These are phyloP conservation scores for Moringa oleifera DNA, from an alignment of 345 rosid species.

Conservation along the genomic window DNA sequence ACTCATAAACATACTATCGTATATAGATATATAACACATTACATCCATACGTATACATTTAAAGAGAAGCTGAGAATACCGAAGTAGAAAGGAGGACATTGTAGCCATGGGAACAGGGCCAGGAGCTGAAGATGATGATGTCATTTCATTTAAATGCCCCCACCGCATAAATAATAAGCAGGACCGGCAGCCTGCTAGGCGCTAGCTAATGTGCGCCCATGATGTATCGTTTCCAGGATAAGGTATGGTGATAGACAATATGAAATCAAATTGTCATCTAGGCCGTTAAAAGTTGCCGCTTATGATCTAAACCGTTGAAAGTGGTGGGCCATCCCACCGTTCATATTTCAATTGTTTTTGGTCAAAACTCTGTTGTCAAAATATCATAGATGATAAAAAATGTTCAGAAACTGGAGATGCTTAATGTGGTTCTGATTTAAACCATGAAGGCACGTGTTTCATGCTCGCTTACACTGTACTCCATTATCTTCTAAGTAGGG, in stretches of 20 bases:
- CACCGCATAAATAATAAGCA: too few species aligned
- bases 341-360: neutral
- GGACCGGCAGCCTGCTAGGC: too few species aligned
- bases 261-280: too few species aligned
- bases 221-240: neutral
- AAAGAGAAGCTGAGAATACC: constrained; percentile 29
- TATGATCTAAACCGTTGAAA: constrained; percentile 1
- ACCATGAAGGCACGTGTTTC: neutral
- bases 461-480: neutral
- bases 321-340: neutral
- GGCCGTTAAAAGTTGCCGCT: too few species aligned
- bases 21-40: neutral
- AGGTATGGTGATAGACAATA: too few species aligned
- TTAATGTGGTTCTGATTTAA: constrained; percentile 4
- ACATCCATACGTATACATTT: neutral
- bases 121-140: constrained; percentile 7
- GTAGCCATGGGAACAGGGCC: constrained; percentile 36
- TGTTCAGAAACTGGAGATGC: neutral
- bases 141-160: too few species aligned
- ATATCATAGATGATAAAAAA: too few species aligned
- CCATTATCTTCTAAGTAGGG: neutral
- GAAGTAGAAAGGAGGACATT: constrained; percentile 40
- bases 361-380: too few species aligned
- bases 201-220: too few species aligned
- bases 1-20: too few species aligned